These are phyloP conservation scores for Skeletonema costatum DNA, from an alignment of 108 stramenopile species.

Conservation along the genomic window DNA sequence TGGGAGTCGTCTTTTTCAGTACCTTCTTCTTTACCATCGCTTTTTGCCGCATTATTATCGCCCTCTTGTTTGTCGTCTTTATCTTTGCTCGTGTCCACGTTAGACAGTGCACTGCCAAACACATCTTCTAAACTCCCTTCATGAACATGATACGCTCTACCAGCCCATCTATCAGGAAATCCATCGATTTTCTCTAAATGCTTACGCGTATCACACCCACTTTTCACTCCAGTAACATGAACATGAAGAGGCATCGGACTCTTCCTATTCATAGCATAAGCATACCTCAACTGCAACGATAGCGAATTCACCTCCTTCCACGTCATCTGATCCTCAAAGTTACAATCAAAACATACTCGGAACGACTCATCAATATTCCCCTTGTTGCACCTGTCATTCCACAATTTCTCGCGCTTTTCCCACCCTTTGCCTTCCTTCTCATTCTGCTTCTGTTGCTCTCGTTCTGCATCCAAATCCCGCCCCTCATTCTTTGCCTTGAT, in stretches of 20 bases:
- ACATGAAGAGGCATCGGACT: conserved; percentile 54
- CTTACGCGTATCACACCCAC: conserved; percentile 43
- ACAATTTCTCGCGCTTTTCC: conserved; percentile 49
- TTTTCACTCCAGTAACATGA: conserved; percentile 42
- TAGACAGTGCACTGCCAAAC: conserved; percentile 11
- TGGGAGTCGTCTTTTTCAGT: background rate
- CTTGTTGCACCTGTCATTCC: conserved; percentile 41
- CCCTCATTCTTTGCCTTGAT: conserved; percentile 71
- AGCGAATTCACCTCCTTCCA: conserved; percentile 68
- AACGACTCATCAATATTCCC: conserved; percentile 41
- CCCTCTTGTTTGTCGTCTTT: background rate
- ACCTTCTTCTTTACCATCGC: background rate
- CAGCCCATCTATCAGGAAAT: conserved; percentile 70
- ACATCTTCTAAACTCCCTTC: conserved; percentile 51
- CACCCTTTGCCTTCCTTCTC: conserved; percentile 58
- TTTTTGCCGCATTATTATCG: background rate
- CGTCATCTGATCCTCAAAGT: conserved; percentile 75
- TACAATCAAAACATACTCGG: conserved; percentile 72
- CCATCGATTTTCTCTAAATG: conserved; percentile 74
- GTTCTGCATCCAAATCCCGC: conserved; percentile 71
- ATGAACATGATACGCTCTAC: conserved; percentile 57
- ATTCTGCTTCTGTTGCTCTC: conserved; percentile 36
- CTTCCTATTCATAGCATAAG: conserved; percentile 69
- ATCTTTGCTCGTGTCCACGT: background rate
- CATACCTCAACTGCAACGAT: conserved; percentile 70